Conservation (phyloP, 2,329 filamentous ascomycete genomes). For the Paraphoma chrysanthemicola region DNA sequence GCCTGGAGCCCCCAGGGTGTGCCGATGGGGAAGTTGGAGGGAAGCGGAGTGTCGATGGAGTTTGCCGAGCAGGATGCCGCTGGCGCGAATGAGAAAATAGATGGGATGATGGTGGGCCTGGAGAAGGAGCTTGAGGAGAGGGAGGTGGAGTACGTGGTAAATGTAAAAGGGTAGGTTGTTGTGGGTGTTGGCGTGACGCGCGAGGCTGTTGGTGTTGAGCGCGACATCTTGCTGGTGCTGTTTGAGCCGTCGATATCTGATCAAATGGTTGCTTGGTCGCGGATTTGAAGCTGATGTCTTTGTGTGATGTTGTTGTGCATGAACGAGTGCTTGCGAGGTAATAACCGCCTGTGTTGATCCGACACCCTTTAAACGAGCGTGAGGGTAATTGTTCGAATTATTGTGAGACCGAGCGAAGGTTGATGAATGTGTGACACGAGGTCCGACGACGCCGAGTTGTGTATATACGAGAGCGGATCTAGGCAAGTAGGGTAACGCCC, state of each 20-base stretch:
- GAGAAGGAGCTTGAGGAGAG: slow-evolving; percentile 18
- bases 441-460: neutral
- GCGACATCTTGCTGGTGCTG: slow-evolving; percentile 1
- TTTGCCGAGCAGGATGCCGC: slow-evolving; percentile 10
- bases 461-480: neutral
- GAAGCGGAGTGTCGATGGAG: slow-evolving; percentile 2
- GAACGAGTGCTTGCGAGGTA: too few relatives aligned
- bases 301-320: too few relatives aligned
- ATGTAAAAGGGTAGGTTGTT: slow-evolving; percentile 18
- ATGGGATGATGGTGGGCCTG: slow-evolving; percentile 14
- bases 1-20: slow-evolving; percentile 5
- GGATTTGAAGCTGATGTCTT: too few relatives aligned
- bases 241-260: neutral
- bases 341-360: too few relatives aligned
- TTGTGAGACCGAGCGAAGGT: neutral
- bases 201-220: slow-evolving; percentile 5
- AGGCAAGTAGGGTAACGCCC: neutral
- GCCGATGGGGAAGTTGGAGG: slow-evolving; percentile 10
- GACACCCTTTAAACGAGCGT: neutral
- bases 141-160: slow-evolving; percentile 20
- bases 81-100: slow-evolving; percentile 16
- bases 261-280: neutral
- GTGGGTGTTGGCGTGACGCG: slow-evolving; percentile 6
- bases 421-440: neutral
- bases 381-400: neutral